These are phyloP conservation scores for Elsinoe batatas DNA, from an alignment of 2,329 filamentous ascomycete genomes.

Conservation along the genomic window DNA sequence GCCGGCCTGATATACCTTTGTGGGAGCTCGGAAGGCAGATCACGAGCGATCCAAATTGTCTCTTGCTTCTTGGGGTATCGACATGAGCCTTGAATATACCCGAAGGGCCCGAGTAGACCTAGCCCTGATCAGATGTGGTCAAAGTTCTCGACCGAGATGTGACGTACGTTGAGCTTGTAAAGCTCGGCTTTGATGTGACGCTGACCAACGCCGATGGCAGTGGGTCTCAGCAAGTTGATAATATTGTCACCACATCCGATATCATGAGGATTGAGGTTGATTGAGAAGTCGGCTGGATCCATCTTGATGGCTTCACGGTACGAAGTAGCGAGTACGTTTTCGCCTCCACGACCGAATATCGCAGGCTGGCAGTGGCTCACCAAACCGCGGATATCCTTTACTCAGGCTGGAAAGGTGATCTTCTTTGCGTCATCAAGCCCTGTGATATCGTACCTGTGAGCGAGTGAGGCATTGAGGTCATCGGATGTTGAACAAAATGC, in stretches of 20 bases:
- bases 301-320: constrained; percentile 47
- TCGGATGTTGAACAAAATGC: background rate
- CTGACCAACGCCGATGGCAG: background rate
- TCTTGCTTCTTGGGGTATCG: constrained; percentile 21
- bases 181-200: background rate
- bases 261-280: constrained; percentile 13
- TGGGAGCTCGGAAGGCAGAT: constrained; percentile 17
- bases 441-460: background rate
- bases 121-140: constrained; percentile 40
- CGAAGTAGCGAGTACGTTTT: constrained; percentile 42
- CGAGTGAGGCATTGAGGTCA: background rate
- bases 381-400: constrained; percentile 8
- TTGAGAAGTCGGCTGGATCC: constrained; percentile 38
- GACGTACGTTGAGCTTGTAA: background rate
- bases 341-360: constrained; percentile 37
- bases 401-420: background rate
- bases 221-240: background rate
- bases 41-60: constrained; percentile 21
- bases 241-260: background rate
- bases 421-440: background rate
- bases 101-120: constrained; percentile 29
- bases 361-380: constrained; percentile 31
- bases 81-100: constrained; percentile 22
- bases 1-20: background rate
- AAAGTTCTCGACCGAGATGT: no score